A percentile compares a stretch with the other conserved stretches of the same genome.
Conservation (phyloP, 129 eudicot species). For the Lonicera japonica region DNA sequence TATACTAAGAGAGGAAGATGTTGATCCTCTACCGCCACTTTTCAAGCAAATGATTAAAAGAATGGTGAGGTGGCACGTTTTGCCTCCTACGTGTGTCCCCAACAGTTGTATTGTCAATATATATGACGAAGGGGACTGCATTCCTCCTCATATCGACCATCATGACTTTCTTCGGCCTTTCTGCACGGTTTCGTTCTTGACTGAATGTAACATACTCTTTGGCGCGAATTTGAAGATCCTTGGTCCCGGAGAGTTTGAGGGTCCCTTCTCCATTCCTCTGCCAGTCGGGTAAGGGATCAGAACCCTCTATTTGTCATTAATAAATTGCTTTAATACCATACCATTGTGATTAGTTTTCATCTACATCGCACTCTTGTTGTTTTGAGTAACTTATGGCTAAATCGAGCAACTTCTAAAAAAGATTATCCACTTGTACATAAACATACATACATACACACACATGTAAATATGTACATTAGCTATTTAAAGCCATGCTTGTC, state of each 20-base stretch:
- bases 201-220: constrained; percentile 60
- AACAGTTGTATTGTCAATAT: constrained; percentile 71
- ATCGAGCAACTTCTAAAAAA: no score
- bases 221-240: constrained; percentile 46
- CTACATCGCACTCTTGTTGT: no score
- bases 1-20: constrained; percentile 56
- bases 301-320: not conserved
- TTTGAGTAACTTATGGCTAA: no score
- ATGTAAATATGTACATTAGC: no score
- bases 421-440: no score
- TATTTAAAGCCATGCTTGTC: no score
- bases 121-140: constrained; percentile 70
- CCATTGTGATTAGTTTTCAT: not conserved
- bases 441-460: no score
- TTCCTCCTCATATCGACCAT: constrained; percentile 78
- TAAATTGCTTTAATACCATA: not conserved
- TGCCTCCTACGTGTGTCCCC: constrained; percentile 60
- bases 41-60: constrained; percentile 50
- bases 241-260: constrained; percentile 64
- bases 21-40: constrained; percentile 56
- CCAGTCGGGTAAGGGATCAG: constrained; percentile 47
- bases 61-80: constrained; percentile 62
- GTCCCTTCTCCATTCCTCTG: constrained; percentile 54
- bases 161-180: constrained; percentile 69
- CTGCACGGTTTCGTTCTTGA: constrained; percentile 64